Percentiles rank a stretch among this genome's conserved stretches.
Evolutionary conservation across 1,284 basidiomycete genomes (phyloP).

Genomic region (Cryptococcus amylolentus): DNA sequence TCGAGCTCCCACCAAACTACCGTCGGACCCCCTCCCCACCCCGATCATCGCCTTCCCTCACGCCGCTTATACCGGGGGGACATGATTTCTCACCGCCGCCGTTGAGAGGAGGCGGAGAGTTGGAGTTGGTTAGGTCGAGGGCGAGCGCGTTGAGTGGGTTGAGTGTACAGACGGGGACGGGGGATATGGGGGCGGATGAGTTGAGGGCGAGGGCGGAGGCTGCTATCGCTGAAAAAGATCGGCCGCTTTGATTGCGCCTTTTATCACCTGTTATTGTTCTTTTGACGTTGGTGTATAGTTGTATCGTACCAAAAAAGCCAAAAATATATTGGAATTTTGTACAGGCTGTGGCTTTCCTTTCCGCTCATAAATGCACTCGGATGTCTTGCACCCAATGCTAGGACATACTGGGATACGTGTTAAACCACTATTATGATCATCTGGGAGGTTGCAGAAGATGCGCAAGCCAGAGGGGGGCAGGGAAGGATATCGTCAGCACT

Average conservation of each 20-base stretch:
- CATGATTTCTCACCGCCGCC: background rate
- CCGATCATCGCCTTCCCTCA: background rate
- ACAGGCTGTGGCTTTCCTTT: too few relatives aligned
- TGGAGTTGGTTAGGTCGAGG: constrained; percentile 3
- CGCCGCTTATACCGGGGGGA: background rate
- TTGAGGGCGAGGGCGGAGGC: constrained; percentile 26
- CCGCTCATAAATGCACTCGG: too few relatives aligned
- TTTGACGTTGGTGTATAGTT: too few relatives aligned
- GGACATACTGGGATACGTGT: too few relatives aligned
- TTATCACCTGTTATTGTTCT: too few relatives aligned
- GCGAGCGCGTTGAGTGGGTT: constrained; percentile 3
- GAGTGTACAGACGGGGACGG: background rate
- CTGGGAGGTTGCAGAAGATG: too few relatives aligned
- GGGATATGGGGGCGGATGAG: constrained; percentile 14
- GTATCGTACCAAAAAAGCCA: too few relatives aligned
- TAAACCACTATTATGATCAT: too few relatives aligned
- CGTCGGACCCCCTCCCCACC: constrained; percentile 1
- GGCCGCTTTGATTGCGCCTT: background rate
- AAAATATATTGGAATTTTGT: too few relatives aligned
- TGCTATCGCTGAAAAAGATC: constrained; percentile 22
- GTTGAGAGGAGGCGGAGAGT: background rate
- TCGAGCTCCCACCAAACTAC: constrained; percentile 31
- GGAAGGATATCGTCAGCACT: too few relatives aligned
- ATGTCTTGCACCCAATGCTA: too few relatives aligned
- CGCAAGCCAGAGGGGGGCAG: too few relatives aligned